phyloP scores from a whole-genome alignment of 2,329 filamentous ascomycete genomes.

The Diplodia intermedia region DNA sequence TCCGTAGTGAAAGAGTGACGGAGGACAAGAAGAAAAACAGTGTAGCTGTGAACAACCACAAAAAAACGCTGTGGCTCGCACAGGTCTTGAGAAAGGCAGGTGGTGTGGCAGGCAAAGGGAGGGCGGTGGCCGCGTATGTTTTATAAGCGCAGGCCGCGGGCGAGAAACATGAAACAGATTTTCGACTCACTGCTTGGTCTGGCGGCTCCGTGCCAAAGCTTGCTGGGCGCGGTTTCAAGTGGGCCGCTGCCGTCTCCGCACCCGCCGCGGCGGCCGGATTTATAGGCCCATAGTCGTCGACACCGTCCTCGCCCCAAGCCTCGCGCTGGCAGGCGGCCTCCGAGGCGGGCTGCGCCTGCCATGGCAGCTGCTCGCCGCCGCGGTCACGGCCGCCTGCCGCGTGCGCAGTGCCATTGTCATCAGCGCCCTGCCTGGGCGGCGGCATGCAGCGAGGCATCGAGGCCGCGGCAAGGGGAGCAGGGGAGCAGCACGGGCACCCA shows the following conservation, averaged over 20 bases:
- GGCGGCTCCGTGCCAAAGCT: constrained; percentile 23
- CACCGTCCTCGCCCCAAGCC: neutral
- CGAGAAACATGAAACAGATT: constrained; percentile 33
- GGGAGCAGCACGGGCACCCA: constrained; percentile 5
- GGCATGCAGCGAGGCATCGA: constrained; percentile 21
- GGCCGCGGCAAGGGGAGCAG: constrained; percentile 23
- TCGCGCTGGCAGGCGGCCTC: constrained; percentile 1
- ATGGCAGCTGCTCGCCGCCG: neutral
- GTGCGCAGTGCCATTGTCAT: constrained; percentile 7
- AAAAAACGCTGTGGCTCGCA: constrained; percentile 31
- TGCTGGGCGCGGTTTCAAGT: constrained; percentile 25
- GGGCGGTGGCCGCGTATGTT: constrained; percentile 29
- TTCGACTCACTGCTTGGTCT: constrained; percentile 26
- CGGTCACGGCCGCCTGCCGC: constrained; percentile 8
- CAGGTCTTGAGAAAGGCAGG: constrained; percentile 20
- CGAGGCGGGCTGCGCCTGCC: constrained; percentile 4
- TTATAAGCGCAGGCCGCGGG: constrained; percentile 10
- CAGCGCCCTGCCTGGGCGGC: constrained; percentile 13
- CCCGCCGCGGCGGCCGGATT: constrained; percentile 15
- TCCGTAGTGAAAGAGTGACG: constrained; percentile 26
- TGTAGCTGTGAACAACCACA: constrained; percentile 16
- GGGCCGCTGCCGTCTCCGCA: constrained; percentile 29
- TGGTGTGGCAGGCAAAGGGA: constrained; percentile 20
- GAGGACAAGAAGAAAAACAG: constrained; percentile 28
- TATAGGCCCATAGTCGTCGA: constrained; percentile 13